Conservation (phyloP, 2,329 filamentous ascomycete genomes). For the Cercospora sp. region DNA sequence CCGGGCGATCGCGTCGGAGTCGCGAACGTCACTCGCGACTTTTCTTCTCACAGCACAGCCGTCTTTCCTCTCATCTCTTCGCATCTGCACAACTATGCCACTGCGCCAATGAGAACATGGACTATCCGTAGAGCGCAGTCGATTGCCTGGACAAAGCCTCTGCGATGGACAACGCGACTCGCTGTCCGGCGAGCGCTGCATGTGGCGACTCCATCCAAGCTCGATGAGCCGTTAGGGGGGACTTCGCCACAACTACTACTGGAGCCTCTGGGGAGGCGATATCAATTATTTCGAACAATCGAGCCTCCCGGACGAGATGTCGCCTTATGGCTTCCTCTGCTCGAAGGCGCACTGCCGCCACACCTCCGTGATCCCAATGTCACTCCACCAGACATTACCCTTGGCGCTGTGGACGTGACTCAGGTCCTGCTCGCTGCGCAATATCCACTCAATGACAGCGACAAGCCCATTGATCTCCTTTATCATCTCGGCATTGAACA, state of each 20-base stretch:
- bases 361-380: conserved; percentile 22
- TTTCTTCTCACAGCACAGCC: neutral
- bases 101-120: conserved; percentile 36
- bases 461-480: conserved; percentile 41
- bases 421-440: conserved; percentile 34
- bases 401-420: conserved; percentile 29
- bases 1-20: neutral
- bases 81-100: conserved; percentile 23
- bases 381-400: conserved; percentile 12
- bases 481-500: conserved; percentile 43
- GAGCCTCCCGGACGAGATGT: conserved; percentile 6
- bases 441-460: neutral
- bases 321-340: conserved; percentile 21
- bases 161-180: neutral
- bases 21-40: conserved; percentile 16
- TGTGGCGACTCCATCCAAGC: neutral
- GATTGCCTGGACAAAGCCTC: conserved; percentile 3
- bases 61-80: neutral
- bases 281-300: conserved; percentile 18
- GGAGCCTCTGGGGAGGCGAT: conserved; percentile 3
- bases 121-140: conserved; percentile 11
- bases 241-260: neutral
- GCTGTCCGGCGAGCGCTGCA: neutral
- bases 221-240: neutral
- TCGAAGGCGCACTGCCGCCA: conserved; percentile 29